Evolutionary conservation across 148 eudicot genomes (phyloP).

Genomic region (Spergularia bocconei): DNA sequence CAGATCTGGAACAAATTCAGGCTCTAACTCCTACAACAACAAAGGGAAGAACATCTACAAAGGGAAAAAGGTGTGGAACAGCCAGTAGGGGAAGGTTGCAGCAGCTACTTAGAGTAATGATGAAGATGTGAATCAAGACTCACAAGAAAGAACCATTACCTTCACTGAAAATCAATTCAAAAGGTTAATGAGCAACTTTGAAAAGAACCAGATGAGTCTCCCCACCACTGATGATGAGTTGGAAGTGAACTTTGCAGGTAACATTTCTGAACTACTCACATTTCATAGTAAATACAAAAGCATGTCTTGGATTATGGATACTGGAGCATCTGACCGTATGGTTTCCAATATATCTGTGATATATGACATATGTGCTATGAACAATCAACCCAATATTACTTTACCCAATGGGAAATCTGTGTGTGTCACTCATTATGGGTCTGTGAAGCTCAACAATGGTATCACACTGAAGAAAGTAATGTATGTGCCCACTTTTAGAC

Average conservation of each 20-base stretch:
- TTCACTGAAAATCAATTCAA: neutral
- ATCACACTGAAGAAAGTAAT: neutral
- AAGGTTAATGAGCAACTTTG: neutral
- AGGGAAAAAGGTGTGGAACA: neutral
- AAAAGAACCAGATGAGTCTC: neutral
- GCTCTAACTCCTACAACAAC: too few species aligned
- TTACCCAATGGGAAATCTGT: neutral
- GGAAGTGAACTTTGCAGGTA: neutral
- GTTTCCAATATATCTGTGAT: neutral
- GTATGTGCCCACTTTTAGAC: neutral
- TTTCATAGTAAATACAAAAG: neutral
- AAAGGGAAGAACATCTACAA: neutral
- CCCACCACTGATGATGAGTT: neutral
- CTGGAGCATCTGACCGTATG: neutral
- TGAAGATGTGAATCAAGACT: neutral
- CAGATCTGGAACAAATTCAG: too few species aligned
- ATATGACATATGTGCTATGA: neutral
- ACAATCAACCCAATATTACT: neutral
- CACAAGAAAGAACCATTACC: neutral
- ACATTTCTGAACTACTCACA: neutral
- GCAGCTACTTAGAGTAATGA: too few species aligned
- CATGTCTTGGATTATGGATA: neutral
- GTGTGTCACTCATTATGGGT: neutral
- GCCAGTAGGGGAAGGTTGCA: neutral
- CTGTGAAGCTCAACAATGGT: neutral